Evolutionary conservation across 169 alveolate genomes (phyloP).

Genomic region (Plasmodium reichenowi): DNA sequence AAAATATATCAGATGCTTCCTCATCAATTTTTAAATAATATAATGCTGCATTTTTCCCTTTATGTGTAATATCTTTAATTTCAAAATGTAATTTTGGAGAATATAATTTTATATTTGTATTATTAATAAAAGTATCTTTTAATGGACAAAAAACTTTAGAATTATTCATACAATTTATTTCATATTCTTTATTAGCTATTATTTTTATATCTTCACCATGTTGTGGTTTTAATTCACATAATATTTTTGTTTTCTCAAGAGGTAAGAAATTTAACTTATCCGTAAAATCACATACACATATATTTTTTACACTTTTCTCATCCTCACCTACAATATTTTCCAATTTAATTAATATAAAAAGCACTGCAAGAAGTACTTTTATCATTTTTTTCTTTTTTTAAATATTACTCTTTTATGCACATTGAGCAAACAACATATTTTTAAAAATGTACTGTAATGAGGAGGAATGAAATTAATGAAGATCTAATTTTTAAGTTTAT

Average conservation of each 20-base stretch:
- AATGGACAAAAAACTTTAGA: constrained; percentile 50
- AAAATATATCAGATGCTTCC: constrained; percentile 61
- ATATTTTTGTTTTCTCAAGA: constrained; percentile 32
- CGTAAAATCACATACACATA: constrained; percentile 58
- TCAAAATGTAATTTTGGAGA: constrained; percentile 36
- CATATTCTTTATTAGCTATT: constrained; percentile 63
- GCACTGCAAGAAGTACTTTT: not conserved
- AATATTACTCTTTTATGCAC: too few species aligned
- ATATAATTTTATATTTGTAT: constrained; percentile 21
- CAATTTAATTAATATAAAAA: not conserved
- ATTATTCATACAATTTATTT: constrained; percentile 35
- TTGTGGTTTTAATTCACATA: constrained; percentile 42
- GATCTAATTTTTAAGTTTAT: too few species aligned
- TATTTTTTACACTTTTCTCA: not conserved
- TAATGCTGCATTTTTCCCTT: constrained; percentile 16
- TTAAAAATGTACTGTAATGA: too few species aligned
- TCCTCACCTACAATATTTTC: not conserved
- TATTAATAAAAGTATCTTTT: constrained; percentile 22
- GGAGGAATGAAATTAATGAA: too few species aligned
- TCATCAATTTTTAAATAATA: constrained; percentile 36
- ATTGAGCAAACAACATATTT: too few species aligned
- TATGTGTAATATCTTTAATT: constrained; percentile 6
- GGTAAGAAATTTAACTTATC: constrained; percentile 37
- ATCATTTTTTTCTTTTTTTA: not conserved
- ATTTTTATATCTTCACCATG: constrained; percentile 53